Percentiles rank a stretch among this genome's conserved stretches.
Evolutionary conservation across 768 basidiomycete species (phyloP).

Genomic region (Crassisporium funariophilum): DNA sequence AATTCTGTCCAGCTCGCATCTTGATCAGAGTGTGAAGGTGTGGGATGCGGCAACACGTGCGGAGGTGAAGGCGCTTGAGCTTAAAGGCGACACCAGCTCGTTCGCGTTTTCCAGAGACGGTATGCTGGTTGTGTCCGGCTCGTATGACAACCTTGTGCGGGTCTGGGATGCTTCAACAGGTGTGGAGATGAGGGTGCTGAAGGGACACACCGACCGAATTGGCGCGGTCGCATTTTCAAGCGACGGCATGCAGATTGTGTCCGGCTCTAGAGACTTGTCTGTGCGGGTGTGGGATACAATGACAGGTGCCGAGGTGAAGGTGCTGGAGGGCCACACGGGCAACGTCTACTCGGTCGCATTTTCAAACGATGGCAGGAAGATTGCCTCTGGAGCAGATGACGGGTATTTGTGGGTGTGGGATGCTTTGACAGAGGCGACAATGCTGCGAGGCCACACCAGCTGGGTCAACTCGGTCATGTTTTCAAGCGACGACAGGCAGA

Average conservation of each 20-base stretch:
- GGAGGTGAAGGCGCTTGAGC: too few relatives aligned
- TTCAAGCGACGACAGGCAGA: constrained; percentile 11
- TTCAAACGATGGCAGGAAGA: neutral
- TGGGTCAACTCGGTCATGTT: constrained; percentile 6
- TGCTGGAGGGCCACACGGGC: neutral
- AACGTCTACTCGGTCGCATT: neutral
- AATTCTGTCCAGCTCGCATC: neutral
- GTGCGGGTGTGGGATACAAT: neutral
- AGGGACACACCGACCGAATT: neutral
- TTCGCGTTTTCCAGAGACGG: neutral
- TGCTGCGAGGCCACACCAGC: neutral
- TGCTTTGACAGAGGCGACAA: too few relatives aligned
- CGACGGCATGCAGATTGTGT: neutral
- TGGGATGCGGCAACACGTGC: neutral
- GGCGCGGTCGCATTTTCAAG: neutral
- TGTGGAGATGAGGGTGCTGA: neutral
- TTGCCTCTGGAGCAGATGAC: too few relatives aligned
- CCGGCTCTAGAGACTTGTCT: neutral
- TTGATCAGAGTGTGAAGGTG: neutral
- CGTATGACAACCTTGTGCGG: neutral
- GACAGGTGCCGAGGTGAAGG: neutral
- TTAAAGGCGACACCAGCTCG: neutral
- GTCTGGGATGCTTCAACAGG: neutral
- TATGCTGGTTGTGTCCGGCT: neutral
- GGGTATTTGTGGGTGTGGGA: too few relatives aligned